Base-by-base conservation (phyloP, 352 stramenopile species). In the Globisporangium perplexum region DNA sequence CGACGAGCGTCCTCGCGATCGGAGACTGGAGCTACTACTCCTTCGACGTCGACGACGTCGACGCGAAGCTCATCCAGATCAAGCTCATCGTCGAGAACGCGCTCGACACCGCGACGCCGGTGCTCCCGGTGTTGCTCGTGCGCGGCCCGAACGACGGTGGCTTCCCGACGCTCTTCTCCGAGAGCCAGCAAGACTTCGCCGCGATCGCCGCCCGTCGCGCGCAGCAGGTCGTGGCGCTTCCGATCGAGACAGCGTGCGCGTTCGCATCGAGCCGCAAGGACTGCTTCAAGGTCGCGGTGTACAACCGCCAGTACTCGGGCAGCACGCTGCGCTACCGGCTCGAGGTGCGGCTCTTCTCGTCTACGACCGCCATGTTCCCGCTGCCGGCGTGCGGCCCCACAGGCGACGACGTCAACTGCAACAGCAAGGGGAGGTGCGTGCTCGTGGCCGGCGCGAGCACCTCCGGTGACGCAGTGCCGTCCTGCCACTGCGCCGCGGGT, bases 261-360 rank as follows among this genome's bases (percentile, higher is more conserved):
- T 74, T 63, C 28, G 55, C 58, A 12, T 26, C 42, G 5, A 70
- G 55, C 1, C 56, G 62, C 1, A 71, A 62, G 7, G 65, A 84
- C 33, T 89, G 81, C 69, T 91, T 75, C 69, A 91, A 91, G 53
- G 57, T 91, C 11, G 74, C 78, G 0, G 43, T 88, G 2, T 68
- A 85, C 67, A 89, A 91, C 54, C 79, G 77, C 31, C 55, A 70
- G 20, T 73, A 82, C 17, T 81, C 81, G 1, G 77, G 70, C 30
- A 61, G 60, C 26, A 47, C 56, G 2, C 60, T 91, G 17, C 60
- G 51, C n/a, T 88, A 74, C 30, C 55, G 63, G 0, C 53, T 91
- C 3, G 59, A 75, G 58, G 65, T 81, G 31, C 50, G 56, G 31
- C 47, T 86, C 7, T 67, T 82, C 30, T 47, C 38, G 1, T 72